These are phyloP conservation scores for Ceratocystiopsis sp. DNA, from an alignment of 2,329 filamentous ascomycete species.

Conservation along the genomic window DNA sequence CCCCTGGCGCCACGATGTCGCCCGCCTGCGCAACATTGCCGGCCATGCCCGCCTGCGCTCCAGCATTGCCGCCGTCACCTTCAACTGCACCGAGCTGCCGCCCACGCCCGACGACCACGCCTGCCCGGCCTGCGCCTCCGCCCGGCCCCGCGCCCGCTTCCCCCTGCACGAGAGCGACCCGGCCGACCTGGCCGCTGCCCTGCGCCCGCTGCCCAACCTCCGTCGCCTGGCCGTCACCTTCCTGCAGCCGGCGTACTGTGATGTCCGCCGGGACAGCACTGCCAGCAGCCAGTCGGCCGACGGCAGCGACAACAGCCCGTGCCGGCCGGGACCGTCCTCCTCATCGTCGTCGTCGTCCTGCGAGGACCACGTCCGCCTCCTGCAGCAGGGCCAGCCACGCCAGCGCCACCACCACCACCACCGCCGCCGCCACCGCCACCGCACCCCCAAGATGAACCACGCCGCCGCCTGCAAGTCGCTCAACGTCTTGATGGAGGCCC, in stretches of 20 bases:
- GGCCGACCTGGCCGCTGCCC: slow-evolving; percentile 14
- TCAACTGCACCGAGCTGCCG: slow-evolving; percentile 23
- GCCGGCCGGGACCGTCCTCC: not conserved
- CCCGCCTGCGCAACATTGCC: slow-evolving; percentile 26
- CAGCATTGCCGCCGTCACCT: slow-evolving; percentile 24
- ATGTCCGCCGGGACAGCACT: slow-evolving; percentile 18
- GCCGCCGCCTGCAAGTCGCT: not conserved
- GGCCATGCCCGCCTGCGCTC: slow-evolving; percentile 23
- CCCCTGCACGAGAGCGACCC: slow-evolving; percentile 18
- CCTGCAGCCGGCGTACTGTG: slow-evolving; percentile 22
- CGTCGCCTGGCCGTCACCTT: slow-evolving; percentile 23
- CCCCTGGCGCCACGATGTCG: slow-evolving; percentile 28
- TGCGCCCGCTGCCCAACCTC: slow-evolving; percentile 23
- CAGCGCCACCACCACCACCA: not conserved
- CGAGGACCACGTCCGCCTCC: not conserved
- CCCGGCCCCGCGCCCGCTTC: slow-evolving; percentile 16
- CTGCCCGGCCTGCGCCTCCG: slow-evolving; percentile 20
- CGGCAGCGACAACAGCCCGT: too few species aligned
- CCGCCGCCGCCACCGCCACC: not conserved
- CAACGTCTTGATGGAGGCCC: too few species aligned
- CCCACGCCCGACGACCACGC: slow-evolving; percentile 11
- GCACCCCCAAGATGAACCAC: not conserved
- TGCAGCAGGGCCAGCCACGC: not conserved
- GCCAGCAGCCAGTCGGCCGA: slow-evolving; percentile 10
- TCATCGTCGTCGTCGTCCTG: slow-evolving; percentile 1